Percentiles rank a stretch among this genome's conserved stretches.
These are phyloP conservation scores for Pseudocercospora fijiensis DNA, from an alignment of 2,329 filamentous ascomycete species.

Conservation along the genomic window DNA sequence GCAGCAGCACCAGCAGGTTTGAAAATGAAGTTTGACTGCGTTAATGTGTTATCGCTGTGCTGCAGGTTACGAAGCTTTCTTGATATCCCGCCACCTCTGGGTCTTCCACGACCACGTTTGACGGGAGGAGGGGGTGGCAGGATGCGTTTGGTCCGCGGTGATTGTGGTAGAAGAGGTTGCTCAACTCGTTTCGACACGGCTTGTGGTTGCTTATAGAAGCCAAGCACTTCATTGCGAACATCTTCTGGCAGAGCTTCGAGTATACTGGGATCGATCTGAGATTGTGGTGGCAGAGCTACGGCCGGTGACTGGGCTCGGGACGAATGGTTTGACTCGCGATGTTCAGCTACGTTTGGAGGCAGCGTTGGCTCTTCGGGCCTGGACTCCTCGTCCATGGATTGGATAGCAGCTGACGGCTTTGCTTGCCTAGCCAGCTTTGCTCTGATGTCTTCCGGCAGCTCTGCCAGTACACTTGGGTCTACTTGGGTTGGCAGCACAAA, in stretches of 20 bases:
- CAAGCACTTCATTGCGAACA: constrained; percentile 78
- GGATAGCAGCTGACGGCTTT: background rate
- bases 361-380: background rate
- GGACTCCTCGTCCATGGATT: background rate
- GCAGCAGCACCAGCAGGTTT: constrained; percentile 28
- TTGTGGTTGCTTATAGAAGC: constrained; percentile 58
- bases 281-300: constrained; percentile 57
- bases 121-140: constrained; percentile 59
- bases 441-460: constrained; percentile 80
- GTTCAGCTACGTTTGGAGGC: constrained; percentile 15
- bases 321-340: constrained; percentile 25
- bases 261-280: constrained; percentile 81
- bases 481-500: constrained; percentile 85
- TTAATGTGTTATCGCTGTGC: constrained; percentile 55
- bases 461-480: constrained; percentile 77
- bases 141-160: constrained; percentile 57
- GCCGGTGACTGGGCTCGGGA: constrained; percentile 32
- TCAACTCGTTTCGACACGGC: constrained; percentile 38
- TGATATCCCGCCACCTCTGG: constrained; percentile 36
- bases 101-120: constrained; percentile 61
- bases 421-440: constrained; percentile 67
- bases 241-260: constrained; percentile 81
- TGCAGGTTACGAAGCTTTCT: constrained; percentile 50
- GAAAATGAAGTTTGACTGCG: constrained; percentile 71
- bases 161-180: constrained; percentile 43